Percentiles rank a stretch among this genome's conserved stretches.
phyloP scores from a whole-genome alignment of 192 early-diverging fungal genomes.

The Mortierella antarctica region DNA sequence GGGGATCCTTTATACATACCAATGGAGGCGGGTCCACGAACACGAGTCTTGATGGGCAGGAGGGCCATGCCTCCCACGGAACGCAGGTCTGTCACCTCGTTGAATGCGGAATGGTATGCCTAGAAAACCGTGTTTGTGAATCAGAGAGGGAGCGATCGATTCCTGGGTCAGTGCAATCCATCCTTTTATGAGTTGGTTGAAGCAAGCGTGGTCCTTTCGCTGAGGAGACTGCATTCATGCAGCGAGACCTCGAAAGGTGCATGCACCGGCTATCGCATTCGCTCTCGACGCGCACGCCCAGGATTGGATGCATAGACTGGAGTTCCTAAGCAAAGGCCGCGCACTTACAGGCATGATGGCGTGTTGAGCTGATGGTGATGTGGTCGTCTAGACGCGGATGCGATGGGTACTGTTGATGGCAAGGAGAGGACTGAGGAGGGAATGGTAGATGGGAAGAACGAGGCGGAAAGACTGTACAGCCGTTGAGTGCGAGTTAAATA shows the following conservation, averaged over 20 bases:
- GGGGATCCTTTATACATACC: conserved; percentile 53
- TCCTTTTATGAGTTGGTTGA: too few relatives aligned
- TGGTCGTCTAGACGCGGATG: background rate
- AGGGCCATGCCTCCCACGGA: conserved; percentile 87
- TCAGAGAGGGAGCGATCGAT: too few relatives aligned
- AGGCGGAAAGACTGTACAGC: background rate
- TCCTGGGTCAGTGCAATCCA: too few relatives aligned
- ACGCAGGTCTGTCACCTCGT: conserved; percentile 68
- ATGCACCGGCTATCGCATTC: too few relatives aligned
- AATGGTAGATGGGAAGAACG: conserved; percentile 1
- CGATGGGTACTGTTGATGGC: background rate
- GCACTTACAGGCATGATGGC: conserved; percentile 41
- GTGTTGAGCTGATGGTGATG: background rate
- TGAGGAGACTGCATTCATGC: too few relatives aligned
- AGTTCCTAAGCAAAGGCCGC: too few relatives aligned
- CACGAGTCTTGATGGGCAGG: conserved; percentile 90
- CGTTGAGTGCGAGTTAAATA: conserved; percentile 2
- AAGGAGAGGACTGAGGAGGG: background rate
- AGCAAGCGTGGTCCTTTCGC: too few relatives aligned
- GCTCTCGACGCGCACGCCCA: too few relatives aligned
- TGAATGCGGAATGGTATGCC: conserved; percentile 93
- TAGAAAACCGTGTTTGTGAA: conserved; percentile 5
- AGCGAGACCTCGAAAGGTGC: too few relatives aligned
- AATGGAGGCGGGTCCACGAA: conserved; percentile 84
- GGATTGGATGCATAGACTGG: too few relatives aligned